A percentile compares a stretch with the other conserved stretches of the same genome.
These are phyloP conservation scores for Suillus decipiens DNA, from an alignment of 768 basidiomycete genomes.

Conservation along the genomic window DNA sequence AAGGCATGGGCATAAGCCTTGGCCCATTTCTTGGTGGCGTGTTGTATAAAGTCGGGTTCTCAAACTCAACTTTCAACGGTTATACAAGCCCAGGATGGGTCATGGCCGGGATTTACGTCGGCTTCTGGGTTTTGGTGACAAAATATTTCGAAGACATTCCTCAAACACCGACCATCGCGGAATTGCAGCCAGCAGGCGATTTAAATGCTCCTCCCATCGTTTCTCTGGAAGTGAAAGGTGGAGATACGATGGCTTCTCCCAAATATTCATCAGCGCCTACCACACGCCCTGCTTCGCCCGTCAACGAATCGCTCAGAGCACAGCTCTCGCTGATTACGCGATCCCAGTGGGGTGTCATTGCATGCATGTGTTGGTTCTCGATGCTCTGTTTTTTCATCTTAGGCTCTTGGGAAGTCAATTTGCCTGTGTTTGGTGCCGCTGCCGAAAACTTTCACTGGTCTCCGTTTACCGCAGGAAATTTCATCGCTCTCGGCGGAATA, in stretches of 20 bases:
- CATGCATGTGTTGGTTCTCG: slow-evolving; percentile 70
- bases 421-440: slow-evolving; percentile 57
- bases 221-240: not conserved
- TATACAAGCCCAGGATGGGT: slow-evolving; percentile 69
- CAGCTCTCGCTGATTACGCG: slow-evolving; percentile 23
- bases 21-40: slow-evolving; percentile 68
- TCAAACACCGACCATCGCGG: slow-evolving; percentile 14
- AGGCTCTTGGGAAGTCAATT: slow-evolving; percentile 68
- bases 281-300: not conserved
- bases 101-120: slow-evolving; percentile 54
- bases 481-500: slow-evolving; percentile 68
- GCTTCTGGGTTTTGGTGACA: slow-evolving; percentile 47
- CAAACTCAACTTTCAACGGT: slow-evolving; percentile 60
- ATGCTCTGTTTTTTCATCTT: slow-evolving; percentile 74
- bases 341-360: slow-evolving; percentile 52
- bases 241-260: not conserved
- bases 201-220: not conserved
- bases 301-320: slow-evolving; percentile 12
- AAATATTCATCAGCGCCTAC: slow-evolving; percentile 5
- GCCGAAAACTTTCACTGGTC: slow-evolving; percentile 50
- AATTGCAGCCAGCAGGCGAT: slow-evolving; percentile 13
- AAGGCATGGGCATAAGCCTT: slow-evolving; percentile 59
- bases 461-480: slow-evolving; percentile 69
- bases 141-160: slow-evolving; percentile 44
- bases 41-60: slow-evolving; percentile 61